Evolutionary conservation across 176 grass and related monocot genomes (phyloP).

Genomic region (Avena insularis): DNA sequence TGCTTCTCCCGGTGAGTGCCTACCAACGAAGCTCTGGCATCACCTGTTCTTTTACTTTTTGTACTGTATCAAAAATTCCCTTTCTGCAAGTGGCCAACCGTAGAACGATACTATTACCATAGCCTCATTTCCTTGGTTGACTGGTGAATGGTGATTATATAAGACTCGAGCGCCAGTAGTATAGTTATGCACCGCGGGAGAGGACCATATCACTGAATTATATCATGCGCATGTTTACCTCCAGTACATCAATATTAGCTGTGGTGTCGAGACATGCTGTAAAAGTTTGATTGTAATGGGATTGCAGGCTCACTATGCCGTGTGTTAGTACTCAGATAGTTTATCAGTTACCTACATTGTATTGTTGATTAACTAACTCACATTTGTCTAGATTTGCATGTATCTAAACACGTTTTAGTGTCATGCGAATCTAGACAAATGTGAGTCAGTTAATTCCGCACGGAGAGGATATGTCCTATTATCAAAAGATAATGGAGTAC

Average conservation of each 20-base stretch:
- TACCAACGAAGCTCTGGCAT: not conserved
- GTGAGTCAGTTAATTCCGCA: too few relatives aligned
- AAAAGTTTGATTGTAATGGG: not conserved
- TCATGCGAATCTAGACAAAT: too few relatives aligned
- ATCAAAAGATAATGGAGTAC: not conserved
- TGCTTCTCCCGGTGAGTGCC: slow-evolving; percentile 77
- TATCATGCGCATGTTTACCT: not conserved
- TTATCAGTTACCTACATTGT: not conserved
- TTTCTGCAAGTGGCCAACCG: not conserved
- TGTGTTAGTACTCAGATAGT: not conserved
- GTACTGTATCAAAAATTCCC: not conserved
- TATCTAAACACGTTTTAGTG: too few relatives aligned
- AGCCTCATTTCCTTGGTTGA: not conserved
- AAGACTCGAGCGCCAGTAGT: not conserved
- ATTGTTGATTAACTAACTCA: too few relatives aligned
- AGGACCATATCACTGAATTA: not conserved
- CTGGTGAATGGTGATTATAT: not conserved
- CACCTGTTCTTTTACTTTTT: not conserved
- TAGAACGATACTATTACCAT: not conserved
- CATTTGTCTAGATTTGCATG: too few relatives aligned
- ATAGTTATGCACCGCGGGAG: not conserved
- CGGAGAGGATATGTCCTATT: not conserved
- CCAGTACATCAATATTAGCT: not conserved
- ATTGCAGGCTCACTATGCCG: not conserved
- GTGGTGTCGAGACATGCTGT: not conserved